phyloP scores from a whole-genome alignment of 2,329 filamentous ascomycete genomes.

The Sclerotinia borealis region DNA sequence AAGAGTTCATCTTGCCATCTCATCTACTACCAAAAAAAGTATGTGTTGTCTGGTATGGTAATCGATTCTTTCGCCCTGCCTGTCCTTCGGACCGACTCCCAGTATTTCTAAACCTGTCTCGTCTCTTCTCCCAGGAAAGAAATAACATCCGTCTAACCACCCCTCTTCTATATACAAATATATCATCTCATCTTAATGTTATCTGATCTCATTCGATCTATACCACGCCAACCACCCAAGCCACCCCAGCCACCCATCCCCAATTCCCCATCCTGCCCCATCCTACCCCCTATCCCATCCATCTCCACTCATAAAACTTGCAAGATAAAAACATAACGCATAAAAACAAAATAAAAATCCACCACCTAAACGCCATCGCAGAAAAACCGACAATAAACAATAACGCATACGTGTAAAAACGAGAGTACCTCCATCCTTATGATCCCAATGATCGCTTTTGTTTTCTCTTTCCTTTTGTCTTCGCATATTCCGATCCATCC shows the following conservation, averaged over 20 bases:
- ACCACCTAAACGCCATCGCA: background rate
- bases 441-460: background rate
- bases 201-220: too few species aligned
- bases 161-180: too few species aligned
- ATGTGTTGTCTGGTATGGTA: too few species aligned
- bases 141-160: too few species aligned
- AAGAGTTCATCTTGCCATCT: too few species aligned
- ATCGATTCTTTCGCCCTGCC: too few species aligned
- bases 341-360: background rate
- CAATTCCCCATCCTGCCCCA: background rate
- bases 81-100: too few species aligned
- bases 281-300: background rate
- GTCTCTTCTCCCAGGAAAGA: too few species aligned
- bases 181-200: too few species aligned
- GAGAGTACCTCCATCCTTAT: background rate
- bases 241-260: background rate
- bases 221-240: too few species aligned
- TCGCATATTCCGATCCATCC: background rate
- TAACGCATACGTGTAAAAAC: background rate
- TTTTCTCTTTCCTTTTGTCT: background rate
- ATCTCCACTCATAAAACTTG: background rate
- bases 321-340: background rate
- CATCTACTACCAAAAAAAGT: too few species aligned
- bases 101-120: too few species aligned
- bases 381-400: background rate